Percentiles rank a stretch among this genome's conserved stretches.
These are phyloP conservation scores for Theobroma cacao DNA, from an alignment of 345 rosid species.

Conservation along the genomic window DNA sequence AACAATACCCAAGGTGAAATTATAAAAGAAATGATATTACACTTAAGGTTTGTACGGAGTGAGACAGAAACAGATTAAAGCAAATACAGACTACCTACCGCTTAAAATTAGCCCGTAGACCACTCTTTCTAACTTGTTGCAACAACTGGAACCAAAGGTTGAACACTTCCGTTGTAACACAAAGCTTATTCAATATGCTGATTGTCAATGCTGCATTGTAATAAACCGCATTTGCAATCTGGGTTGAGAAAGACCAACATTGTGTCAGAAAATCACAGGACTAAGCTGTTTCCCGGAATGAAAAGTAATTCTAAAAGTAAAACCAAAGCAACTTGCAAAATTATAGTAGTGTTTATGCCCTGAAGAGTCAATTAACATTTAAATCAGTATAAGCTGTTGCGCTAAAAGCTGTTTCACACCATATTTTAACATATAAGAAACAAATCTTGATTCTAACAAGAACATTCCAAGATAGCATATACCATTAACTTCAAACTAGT, in stretches of 20 bases:
- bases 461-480: neutral
- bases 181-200: conserved; percentile 70
- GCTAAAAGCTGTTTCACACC: neutral
- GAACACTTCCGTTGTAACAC: conserved; percentile 74
- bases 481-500: neutral
- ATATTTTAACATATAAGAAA: neutral
- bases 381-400: neutral
- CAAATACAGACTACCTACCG: conserved; percentile 38
- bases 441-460: neutral
- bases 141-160: conserved; percentile 95
- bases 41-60: neutral
- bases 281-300: neutral
- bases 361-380: neutral
- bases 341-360: neutral
- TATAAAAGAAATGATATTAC: neutral
- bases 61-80: neutral
- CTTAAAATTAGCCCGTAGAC: conserved; percentile 71
- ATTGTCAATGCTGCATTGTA: conserved; percentile 83
- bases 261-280: neutral
- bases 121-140: conserved; percentile 90
- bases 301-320: neutral
- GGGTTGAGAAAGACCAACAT: conserved; percentile 5
- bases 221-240: conserved; percentile 95
- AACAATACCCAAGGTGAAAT: neutral
- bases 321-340: neutral